Conservation (phyloP, 1,284 basidiomycete genomes). For the Xanthoconium separans region DNA sequence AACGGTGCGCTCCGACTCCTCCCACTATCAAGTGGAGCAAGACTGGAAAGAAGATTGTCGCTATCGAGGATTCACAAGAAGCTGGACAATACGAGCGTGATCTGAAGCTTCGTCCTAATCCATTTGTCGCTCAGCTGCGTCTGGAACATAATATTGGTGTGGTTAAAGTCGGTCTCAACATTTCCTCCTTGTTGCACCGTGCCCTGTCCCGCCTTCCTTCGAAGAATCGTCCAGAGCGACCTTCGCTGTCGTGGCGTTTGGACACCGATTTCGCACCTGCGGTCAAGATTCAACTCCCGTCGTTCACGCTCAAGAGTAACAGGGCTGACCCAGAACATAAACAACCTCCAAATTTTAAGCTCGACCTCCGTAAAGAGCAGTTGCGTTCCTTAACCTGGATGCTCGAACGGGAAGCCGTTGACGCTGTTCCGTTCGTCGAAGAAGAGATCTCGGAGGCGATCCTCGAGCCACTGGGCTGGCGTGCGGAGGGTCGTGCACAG, state of each 20-base stretch:
- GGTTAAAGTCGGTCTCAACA: conserved; percentile 86
- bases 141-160: conserved; percentile 68
- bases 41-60: conserved; percentile 57
- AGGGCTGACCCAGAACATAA: conserved; percentile 68
- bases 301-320: conserved; percentile 78
- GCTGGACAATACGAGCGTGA: conserved; percentile 87
- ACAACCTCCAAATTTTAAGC: conserved; percentile 79
- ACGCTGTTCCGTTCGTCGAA: conserved; percentile 78
- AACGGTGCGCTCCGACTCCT: conserved; percentile 76
- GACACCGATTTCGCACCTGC: conserved; percentile 74
- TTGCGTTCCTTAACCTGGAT: conserved; percentile 92
- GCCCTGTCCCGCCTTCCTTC: conserved; percentile 80
- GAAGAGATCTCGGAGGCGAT: conserved; percentile 94
- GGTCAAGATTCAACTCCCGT: conserved; percentile 58
- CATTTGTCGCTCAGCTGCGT: conserved; percentile 86
- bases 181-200: conserved; percentile 85
- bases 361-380: conserved; percentile 80
- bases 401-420: conserved; percentile 73
- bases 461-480: conserved; percentile 85
- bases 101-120: conserved; percentile 82
- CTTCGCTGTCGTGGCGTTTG: conserved; percentile 75
- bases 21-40: conserved; percentile 78
- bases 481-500: conserved; percentile 88
- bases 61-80: conserved; percentile 80
- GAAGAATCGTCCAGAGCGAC: conserved; percentile 47